A percentile compares a stretch with the other conserved stretches of the same genome.
phyloP scores from a whole-genome alignment of 768 basidiomycete genomes.

The Inosperma sp. region DNA sequence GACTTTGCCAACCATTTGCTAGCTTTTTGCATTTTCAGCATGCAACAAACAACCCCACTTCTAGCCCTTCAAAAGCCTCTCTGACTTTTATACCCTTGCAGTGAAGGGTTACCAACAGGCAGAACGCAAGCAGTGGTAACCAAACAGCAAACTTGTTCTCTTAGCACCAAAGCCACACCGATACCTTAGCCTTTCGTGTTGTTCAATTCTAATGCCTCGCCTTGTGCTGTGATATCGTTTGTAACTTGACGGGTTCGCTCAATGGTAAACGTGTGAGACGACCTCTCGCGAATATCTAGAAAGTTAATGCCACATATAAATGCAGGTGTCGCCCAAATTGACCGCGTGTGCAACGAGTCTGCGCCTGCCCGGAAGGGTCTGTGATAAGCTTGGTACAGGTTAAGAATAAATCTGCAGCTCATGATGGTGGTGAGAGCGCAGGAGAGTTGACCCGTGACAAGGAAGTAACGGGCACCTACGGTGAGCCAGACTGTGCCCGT shows the following conservation, averaged over 20 bases:
- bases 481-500: conserved; percentile 26
- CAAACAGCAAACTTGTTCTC: too few species aligned
- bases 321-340: not conserved
- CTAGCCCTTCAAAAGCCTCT: too few species aligned
- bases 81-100: too few species aligned
- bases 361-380: conserved; percentile 7
- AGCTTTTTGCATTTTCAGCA: too few species aligned
- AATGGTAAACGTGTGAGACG: not conserved
- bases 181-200: too few species aligned
- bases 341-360: not conserved
- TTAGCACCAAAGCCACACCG: too few species aligned
- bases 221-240: too few species aligned
- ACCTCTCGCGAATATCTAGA: not conserved
- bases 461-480: conserved; percentile 20
- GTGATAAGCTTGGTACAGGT: conserved; percentile 27
- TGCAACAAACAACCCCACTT: too few species aligned
- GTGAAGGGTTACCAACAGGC: too few species aligned
- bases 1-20: too few species aligned
- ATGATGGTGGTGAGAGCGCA: conserved; percentile 24
- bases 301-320: not conserved
- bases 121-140: too few species aligned
- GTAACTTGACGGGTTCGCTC: not conserved
- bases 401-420: conserved; percentile 29
- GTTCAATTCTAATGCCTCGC: too few species aligned
- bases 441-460: conserved; percentile 23